Evolutionary conservation across 2,329 filamentous ascomycete species (phyloP).

Genomic region (Fusarium scirpi): DNA sequence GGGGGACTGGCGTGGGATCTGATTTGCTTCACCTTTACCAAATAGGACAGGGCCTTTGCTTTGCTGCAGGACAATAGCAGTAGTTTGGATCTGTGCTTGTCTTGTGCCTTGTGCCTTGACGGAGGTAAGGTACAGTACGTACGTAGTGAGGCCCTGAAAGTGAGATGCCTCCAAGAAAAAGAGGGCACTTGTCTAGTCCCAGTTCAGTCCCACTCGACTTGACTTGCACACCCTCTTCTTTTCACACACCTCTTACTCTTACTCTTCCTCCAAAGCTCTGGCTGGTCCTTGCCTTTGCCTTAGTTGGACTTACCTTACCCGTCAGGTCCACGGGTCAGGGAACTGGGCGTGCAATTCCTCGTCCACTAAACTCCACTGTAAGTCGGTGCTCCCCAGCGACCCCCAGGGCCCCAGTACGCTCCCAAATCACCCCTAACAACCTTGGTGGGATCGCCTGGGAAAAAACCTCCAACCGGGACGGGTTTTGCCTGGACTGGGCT

Average conservation of each 20-base stretch:
- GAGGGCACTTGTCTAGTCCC: background rate
- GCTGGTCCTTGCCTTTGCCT: background rate
- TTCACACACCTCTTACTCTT: conserved; percentile 15
- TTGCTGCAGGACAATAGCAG: conserved; percentile 20
- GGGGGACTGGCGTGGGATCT: conserved; percentile 39
- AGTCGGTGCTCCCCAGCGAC: conserved; percentile 42
- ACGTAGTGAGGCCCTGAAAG: conserved; percentile 10
- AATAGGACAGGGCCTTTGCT: conserved; percentile 12
- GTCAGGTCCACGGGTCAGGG: background rate
- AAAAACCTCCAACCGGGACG: conserved; percentile 45
- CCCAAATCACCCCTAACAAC: conserved; percentile 53
- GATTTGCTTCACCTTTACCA: conserved; percentile 37
- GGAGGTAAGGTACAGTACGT: conserved; percentile 17
- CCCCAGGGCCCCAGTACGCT: conserved; percentile 43
- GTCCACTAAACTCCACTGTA: conserved; percentile 41
- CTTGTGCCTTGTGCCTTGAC: conserved; percentile 40
- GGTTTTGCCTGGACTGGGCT: conserved; percentile 34
- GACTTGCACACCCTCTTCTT: conserved; percentile 11
- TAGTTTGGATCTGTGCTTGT: conserved; percentile 4
- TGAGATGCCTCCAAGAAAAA: conserved; percentile 6
- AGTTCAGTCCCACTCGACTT: background rate
- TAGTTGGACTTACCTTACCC: conserved; percentile 1
- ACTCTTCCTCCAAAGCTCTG: background rate
- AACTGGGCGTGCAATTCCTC: conserved; percentile 18
- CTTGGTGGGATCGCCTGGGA: conserved; percentile 48